phyloP scores from a whole-genome alignment of 768 basidiomycete species.

The Kwoniella pini region DNA sequence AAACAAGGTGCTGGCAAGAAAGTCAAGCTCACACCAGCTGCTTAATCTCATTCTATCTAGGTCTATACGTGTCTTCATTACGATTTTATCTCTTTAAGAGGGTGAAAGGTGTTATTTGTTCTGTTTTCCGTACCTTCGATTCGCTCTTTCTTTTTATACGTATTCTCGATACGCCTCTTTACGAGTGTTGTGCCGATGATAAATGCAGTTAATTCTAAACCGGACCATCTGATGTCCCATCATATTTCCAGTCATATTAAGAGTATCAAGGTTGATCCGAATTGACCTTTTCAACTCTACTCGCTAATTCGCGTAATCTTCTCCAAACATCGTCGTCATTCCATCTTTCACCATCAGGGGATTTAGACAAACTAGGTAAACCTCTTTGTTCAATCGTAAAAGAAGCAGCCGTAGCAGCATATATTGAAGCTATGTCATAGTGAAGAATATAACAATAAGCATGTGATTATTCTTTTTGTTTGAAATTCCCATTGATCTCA shows the following conservation, averaged over 20 bases:
- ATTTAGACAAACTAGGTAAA: constrained; percentile 20
- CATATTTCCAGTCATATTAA: too few relatives aligned
- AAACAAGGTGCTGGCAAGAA: constrained; percentile 34
- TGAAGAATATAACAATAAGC: too few relatives aligned
- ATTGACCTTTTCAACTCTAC: constrained; percentile 12
- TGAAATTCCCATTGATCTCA: too few relatives aligned
- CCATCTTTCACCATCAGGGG: constrained; percentile 22
- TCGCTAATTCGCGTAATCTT: constrained; percentile 23
- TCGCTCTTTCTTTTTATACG: constrained; percentile 12
- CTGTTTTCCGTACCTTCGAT: constrained; percentile 5
- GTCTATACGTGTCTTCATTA: background rate
- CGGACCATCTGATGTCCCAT: too few relatives aligned
- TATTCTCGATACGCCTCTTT: background rate
- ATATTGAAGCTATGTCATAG: constrained; percentile 40
- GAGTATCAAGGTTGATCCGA: too few relatives aligned
- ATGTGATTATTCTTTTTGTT: too few relatives aligned
- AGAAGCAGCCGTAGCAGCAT: constrained; percentile 36
- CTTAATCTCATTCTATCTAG: constrained; percentile 1
- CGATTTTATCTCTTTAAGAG: background rate
- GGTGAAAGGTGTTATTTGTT: background rate
- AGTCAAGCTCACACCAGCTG: constrained; percentile 17
- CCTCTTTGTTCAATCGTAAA: constrained; percentile 47
- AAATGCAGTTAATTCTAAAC: background rate
- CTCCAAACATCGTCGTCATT: constrained; percentile 40
- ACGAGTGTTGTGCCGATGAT: background rate